Evolutionary conservation across 2,329 filamentous ascomycete species (phyloP).

Genomic region (Hymenoscyphus fructigenus): DNA sequence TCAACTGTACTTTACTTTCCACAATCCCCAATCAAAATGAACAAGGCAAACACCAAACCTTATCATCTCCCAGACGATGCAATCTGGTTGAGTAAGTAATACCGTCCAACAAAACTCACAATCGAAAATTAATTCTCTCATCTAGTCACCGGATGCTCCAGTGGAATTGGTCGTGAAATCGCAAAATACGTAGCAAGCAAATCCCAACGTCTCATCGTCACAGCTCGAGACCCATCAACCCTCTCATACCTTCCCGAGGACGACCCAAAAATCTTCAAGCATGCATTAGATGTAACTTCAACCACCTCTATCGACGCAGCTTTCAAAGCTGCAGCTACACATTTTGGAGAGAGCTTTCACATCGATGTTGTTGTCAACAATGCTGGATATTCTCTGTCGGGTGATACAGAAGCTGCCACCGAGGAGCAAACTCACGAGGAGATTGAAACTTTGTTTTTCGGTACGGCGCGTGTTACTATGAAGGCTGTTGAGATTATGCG

Average conservation of each 20-base stretch:
- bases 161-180: slow-evolving; percentile 46
- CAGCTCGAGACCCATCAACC: slow-evolving; percentile 45
- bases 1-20: neutral
- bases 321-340: slow-evolving; percentile 37
- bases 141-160: slow-evolving; percentile 50
- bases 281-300: slow-evolving; percentile 49
- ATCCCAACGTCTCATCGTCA: slow-evolving; percentile 46
- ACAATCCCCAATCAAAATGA: slow-evolving; percentile 26
- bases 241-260: slow-evolving; percentile 44
- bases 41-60: slow-evolving; percentile 35
- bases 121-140: slow-evolving; percentile 16
- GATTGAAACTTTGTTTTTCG: slow-evolving; percentile 47
- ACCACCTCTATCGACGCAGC: slow-evolving; percentile 36
- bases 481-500: slow-evolving; percentile 42
- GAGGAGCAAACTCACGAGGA: slow-evolving; percentile 38
- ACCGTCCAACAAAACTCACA: neutral
- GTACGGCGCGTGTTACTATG: slow-evolving; percentile 41
- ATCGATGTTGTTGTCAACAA: slow-evolving; percentile 62
- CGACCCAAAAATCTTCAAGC: slow-evolving; percentile 43
- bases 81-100: slow-evolving; percentile 41
- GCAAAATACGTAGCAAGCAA: slow-evolving; percentile 41
- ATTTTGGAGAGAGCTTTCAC: slow-evolving; percentile 48
- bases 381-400: slow-evolving; percentile 55
- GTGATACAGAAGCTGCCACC: slow-evolving; percentile 49
- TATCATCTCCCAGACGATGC: slow-evolving; percentile 41